A percentile compares a stretch with the other conserved stretches of the same genome.
phyloP scores from a whole-genome alignment of 441 rosid genomes.

The Adansonia madagascariensis region DNA sequence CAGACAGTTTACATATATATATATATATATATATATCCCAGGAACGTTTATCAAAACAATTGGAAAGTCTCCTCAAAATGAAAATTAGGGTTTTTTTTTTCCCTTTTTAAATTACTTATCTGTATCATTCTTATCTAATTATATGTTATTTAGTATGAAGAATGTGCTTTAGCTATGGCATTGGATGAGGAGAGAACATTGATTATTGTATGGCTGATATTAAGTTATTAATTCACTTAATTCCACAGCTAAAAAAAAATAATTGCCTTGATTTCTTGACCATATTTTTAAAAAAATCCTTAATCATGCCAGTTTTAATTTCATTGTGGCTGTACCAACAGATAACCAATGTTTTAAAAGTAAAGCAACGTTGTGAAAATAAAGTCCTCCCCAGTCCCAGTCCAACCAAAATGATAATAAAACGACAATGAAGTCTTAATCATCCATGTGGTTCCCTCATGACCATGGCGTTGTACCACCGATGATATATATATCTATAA shows the following conservation, averaged over 20 bases:
- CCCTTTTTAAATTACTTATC: background rate
- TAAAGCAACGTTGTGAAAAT: constrained; percentile 17
- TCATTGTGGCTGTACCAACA: constrained; percentile 1
- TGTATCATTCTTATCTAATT: background rate
- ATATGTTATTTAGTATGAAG: background rate
- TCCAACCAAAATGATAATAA: constrained; percentile 27
- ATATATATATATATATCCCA: background rate
- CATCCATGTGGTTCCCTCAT: constrained; percentile 43
- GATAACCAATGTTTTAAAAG: constrained; percentile 14
- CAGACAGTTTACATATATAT: background rate
- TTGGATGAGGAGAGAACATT: constrained; percentile 19
- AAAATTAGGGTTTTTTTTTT: background rate
- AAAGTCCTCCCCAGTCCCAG: constrained; percentile 26
- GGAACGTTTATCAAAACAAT: constrained; percentile 1
- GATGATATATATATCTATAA: constrained; percentile 22
- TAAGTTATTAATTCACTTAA: constrained; percentile 14
- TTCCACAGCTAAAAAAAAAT: background rate
- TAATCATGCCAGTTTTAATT: background rate
- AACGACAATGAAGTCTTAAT: constrained; percentile 39
- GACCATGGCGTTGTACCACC: constrained; percentile 30
- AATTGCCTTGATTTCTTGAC: constrained; percentile 23
- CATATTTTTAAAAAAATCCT: background rate
- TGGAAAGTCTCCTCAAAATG: background rate
- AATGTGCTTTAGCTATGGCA: constrained; percentile 10
- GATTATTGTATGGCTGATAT: background rate